Evolutionary conservation across 345 rosid species (phyloP).

Genomic region (Alliaria petiolata): DNA sequence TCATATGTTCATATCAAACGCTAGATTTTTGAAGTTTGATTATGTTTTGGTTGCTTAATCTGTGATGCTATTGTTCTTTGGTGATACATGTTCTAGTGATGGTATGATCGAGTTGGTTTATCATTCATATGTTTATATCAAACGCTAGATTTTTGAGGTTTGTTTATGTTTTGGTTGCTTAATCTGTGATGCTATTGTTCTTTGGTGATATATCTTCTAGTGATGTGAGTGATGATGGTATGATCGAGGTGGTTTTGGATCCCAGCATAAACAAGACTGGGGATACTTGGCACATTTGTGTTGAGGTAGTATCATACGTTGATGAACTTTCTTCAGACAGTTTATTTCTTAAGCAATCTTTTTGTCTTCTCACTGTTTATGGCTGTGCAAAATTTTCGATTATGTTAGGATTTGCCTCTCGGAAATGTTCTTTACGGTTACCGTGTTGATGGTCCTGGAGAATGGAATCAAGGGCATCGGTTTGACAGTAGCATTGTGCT

Average conservation of each 20-base stretch:
- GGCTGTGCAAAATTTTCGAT: not conserved
- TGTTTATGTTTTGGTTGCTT: not conserved
- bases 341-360: not conserved
- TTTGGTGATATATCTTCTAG: constrained; percentile 27
- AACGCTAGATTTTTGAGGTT: not conserved
- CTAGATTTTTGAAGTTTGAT: too few relatives aligned
- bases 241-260: constrained; percentile 73
- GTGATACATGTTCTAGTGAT: too few relatives aligned
- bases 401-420: constrained; percentile 66
- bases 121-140: not conserved
- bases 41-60: too few relatives aligned
- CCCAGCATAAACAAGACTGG: constrained; percentile 72
- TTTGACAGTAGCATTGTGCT: constrained; percentile 61
- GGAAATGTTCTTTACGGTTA: constrained; percentile 79
- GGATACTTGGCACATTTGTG: constrained; percentile 80
- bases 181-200: too few relatives aligned
- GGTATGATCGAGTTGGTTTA: too few relatives aligned
- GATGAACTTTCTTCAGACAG: not conserved
- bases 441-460: constrained; percentile 77
- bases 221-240: constrained; percentile 38
- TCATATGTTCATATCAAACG: too few relatives aligned
- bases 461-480: constrained; percentile 82
- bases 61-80: too few relatives aligned
- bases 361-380: not conserved
- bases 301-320: constrained; percentile 47